Percentiles rank a stretch among this genome's conserved stretches.
Evolutionary conservation across 371 early-diverging fungal species (phyloP).

Genomic region (Furculomyces boomerangus): DNA sequence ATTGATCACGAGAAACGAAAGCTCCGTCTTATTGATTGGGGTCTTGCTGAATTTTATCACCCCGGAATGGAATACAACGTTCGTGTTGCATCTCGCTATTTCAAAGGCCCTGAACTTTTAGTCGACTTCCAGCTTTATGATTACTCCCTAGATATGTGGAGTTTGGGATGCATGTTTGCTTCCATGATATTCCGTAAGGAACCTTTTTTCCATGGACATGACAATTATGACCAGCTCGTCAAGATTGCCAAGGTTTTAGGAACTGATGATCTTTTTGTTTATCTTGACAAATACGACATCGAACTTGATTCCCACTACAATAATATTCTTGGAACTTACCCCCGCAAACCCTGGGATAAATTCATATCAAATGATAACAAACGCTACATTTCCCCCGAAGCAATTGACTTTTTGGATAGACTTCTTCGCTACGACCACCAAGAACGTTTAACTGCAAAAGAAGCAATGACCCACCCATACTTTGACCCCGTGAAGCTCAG

Average conservation of each 20-base stretch:
- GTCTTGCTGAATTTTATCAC: conserved; percentile 99
- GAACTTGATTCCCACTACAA: conserved; percentile 74
- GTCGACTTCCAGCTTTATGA: conserved; percentile 97
- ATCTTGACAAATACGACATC: conserved; percentile 90
- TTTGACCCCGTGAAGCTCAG: conserved; percentile 52
- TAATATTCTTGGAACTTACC: conserved; percentile 61
- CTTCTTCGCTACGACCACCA: conserved; percentile 96
- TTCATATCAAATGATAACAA: conserved; percentile 82
- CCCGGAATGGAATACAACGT: conserved; percentile 96
- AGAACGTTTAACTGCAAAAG: conserved; percentile 84
- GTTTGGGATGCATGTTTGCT: conserved; percentile 98
- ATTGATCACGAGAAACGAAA: conserved; percentile 88
- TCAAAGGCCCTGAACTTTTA: conserved; percentile 98
- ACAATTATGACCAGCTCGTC: conserved; percentile 96
- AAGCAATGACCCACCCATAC: conserved; percentile 91
- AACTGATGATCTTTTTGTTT: conserved; percentile 74
- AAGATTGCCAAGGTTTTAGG: conserved; percentile 96
- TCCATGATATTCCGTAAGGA: conserved; percentile 97
- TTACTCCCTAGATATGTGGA: conserved; percentile 99
- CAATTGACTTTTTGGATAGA: conserved; percentile 86
- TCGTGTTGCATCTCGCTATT: conserved; percentile 96
- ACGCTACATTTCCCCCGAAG: conserved; percentile 72
- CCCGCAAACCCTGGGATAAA: conserved; percentile 86
- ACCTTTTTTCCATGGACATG: conserved; percentile 98
- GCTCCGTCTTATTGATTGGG: conserved; percentile 96